phyloP scores from a whole-genome alignment of 78 protist genomes.

The Guillardia theta region DNA sequence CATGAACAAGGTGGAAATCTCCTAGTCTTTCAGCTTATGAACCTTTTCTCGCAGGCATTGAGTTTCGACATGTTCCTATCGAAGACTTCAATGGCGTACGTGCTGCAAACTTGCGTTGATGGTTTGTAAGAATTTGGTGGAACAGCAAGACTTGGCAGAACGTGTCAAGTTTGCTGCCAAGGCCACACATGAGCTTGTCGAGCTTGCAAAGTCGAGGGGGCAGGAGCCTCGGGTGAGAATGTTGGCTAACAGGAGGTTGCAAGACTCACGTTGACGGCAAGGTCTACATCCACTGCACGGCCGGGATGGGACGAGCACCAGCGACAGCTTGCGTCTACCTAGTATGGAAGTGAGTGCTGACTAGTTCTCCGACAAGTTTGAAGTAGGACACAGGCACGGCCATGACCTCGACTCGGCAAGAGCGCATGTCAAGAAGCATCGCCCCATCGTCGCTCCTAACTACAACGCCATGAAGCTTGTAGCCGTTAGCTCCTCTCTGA shows the following conservation, averaged over 20 bases:
- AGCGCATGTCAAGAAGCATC: constrained; percentile 6
- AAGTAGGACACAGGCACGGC: neutral
- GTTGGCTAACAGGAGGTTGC: neutral
- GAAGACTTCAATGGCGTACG: constrained; percentile 21
- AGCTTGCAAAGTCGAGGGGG: neutral
- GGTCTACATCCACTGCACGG: constrained; percentile 36
- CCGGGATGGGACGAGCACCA: constrained; percentile 39
- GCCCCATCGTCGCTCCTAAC: constrained; percentile 37
- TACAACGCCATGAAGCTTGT: neutral
- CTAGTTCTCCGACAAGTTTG: neutral
- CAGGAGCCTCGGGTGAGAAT: neutral
- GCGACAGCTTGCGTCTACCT: constrained; percentile 11
- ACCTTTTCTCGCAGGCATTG: constrained; percentile 39
- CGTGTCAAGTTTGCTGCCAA: neutral
- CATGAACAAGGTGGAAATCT: too few relatives aligned
- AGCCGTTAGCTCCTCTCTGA: too few relatives aligned
- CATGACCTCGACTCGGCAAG: neutral
- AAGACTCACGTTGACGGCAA: neutral
- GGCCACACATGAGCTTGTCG: neutral
- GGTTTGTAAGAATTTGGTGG: neutral
- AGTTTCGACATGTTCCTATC: neutral
- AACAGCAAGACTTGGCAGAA: neutral
- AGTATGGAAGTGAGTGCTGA: neutral
- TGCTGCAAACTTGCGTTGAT: neutral
- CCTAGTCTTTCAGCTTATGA: too few relatives aligned